Conservation (phyloP, 2,329 filamentous ascomycete genomes). For the Colletotrichum gigasporum region DNA sequence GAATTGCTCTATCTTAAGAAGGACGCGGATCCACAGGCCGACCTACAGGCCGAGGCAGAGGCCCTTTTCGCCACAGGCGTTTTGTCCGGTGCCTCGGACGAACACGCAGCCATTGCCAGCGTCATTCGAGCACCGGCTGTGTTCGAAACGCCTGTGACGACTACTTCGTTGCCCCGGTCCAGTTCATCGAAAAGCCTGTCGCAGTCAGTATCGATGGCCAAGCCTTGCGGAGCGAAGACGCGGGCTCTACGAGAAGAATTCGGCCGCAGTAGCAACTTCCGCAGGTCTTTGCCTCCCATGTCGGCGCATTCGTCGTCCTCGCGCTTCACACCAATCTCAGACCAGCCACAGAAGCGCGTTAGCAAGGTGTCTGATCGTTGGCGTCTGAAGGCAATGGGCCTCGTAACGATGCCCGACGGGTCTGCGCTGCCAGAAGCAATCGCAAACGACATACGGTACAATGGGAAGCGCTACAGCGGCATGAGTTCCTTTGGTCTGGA, state of each 20-base stretch:
- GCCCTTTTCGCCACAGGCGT: slow-evolving; percentile 53
- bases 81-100: slow-evolving; percentile 50
- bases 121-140: slow-evolving; percentile 43
- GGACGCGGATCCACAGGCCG: slow-evolving; percentile 38
- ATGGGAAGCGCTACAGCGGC: slow-evolving; percentile 50
- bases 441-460: slow-evolving; percentile 53
- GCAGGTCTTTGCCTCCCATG: slow-evolving; percentile 50
- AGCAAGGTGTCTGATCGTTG: slow-evolving; percentile 55
- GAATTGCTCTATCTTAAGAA: slow-evolving; percentile 44
- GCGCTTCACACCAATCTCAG: slow-evolving; percentile 14
- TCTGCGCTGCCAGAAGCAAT: slow-evolving; percentile 62
- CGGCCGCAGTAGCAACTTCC: slow-evolving; percentile 44
- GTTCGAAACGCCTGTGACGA: background rate
- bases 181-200: slow-evolving; percentile 25
- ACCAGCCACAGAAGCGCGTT: slow-evolving; percentile 33
- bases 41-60: slow-evolving; percentile 42
- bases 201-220: slow-evolving; percentile 11
- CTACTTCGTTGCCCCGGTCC: slow-evolving; percentile 13
- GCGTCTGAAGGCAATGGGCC: slow-evolving; percentile 59
- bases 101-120: slow-evolving; percentile 44
- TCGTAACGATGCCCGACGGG: slow-evolving; percentile 63
- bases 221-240: slow-evolving; percentile 44
- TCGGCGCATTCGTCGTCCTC: slow-evolving; percentile 32
- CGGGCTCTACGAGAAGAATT: slow-evolving; percentile 47
- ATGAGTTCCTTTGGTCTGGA: slow-evolving; percentile 48